Percentiles rank a stretch among this genome's conserved stretches.
Evolutionary conservation across 768 basidiomycete species (phyloP).

Genomic region (Rossbeevera mucosa): DNA sequence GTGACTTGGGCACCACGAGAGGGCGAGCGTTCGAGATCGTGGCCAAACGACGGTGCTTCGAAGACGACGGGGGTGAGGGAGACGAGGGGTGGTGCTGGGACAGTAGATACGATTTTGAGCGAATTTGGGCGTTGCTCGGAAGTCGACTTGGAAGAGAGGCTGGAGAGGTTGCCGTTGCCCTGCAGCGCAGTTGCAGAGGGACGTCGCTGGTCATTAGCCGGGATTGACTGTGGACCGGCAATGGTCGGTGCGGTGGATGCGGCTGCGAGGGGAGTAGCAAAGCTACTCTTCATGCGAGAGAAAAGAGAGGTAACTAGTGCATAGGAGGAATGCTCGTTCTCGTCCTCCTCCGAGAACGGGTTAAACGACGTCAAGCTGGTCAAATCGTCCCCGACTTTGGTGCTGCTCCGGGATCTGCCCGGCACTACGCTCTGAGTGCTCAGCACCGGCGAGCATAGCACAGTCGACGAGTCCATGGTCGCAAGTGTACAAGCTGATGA

Average conservation of each 20-base stretch:
- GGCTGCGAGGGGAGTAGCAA: slow-evolving; percentile 62
- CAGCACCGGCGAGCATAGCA: slow-evolving; percentile 27
- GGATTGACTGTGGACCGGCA: slow-evolving; percentile 28
- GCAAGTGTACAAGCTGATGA: not conserved
- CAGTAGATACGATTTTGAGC: slow-evolving; percentile 45
- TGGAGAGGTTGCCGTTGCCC: slow-evolving; percentile 40
- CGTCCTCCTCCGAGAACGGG: slow-evolving; percentile 90
- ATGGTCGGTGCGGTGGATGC: slow-evolving; percentile 37
- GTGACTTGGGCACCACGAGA: slow-evolving; percentile 48
- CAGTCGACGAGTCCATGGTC: slow-evolving; percentile 32
- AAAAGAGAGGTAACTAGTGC: slow-evolving; percentile 77
- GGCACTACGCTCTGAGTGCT: slow-evolving; percentile 37
- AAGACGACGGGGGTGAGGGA: slow-evolving; percentile 84
- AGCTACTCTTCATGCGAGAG: slow-evolving; percentile 75
- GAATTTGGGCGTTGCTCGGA: slow-evolving; percentile 56
- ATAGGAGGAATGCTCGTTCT: slow-evolving; percentile 84
- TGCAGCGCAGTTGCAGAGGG: slow-evolving; percentile 47
- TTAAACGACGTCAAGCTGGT: slow-evolving; percentile 82
- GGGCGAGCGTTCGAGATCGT: slow-evolving; percentile 59
- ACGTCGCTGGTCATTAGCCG: slow-evolving; percentile 50
- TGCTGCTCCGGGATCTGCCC: slow-evolving; percentile 60
- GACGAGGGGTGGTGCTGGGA: slow-evolving; percentile 75
- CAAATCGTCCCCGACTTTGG: slow-evolving; percentile 55
- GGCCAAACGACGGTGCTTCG: slow-evolving; percentile 65
- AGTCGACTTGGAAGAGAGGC: slow-evolving; percentile 43